Percentiles rank a stretch among this genome's conserved stretches.
These are phyloP conservation scores for Microbotryomycetes sp. DNA, from an alignment of 1,284 basidiomycete genomes.

Conservation along the genomic window DNA sequence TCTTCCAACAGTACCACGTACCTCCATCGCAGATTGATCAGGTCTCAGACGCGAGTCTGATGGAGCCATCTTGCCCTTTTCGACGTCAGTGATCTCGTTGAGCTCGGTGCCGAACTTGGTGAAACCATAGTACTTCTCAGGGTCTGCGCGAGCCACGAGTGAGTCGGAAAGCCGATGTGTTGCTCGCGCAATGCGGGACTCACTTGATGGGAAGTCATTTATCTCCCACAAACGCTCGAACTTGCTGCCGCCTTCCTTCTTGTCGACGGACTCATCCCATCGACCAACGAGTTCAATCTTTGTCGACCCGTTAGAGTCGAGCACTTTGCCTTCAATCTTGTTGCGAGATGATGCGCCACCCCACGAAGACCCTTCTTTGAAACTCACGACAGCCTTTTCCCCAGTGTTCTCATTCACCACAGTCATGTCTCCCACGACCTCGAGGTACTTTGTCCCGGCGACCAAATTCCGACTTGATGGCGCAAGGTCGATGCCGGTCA, in stretches of 20 bases:
- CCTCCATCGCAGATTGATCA: constrained; percentile 78
- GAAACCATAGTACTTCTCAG: constrained; percentile 66
- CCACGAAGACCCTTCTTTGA: constrained; percentile 57
- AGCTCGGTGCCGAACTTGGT: constrained; percentile 64
- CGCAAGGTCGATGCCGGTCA: too few relatives aligned
- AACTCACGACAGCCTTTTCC: constrained; percentile 59
- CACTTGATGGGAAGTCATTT: constrained; percentile 44
- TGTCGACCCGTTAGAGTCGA: constrained; percentile 51
- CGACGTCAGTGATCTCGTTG: constrained; percentile 68
- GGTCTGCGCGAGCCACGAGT: constrained; percentile 46
- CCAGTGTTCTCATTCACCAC: constrained; percentile 58
- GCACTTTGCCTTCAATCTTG: constrained; percentile 59
- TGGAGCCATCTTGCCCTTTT: constrained; percentile 58
- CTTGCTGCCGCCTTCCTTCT: constrained; percentile 32
- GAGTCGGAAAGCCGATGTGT: background rate
- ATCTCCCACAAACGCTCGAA: constrained; percentile 35
- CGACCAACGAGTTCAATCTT: constrained; percentile 36
- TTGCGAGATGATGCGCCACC: constrained; percentile 49
- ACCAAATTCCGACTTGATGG: constrained; percentile 61
- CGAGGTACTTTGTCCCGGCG: constrained; percentile 83
- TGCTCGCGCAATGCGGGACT: background rate
- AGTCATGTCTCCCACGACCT: constrained; percentile 64
- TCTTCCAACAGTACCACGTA: background rate
- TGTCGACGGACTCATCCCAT: constrained; percentile 34
- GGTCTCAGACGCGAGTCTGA: constrained; percentile 81